A percentile compares a stretch with the other conserved stretches of the same genome.
Evolutionary conservation across 805 yeast genomes (phyloP).

Genomic region (Teunomyces funiuensis): DNA sequence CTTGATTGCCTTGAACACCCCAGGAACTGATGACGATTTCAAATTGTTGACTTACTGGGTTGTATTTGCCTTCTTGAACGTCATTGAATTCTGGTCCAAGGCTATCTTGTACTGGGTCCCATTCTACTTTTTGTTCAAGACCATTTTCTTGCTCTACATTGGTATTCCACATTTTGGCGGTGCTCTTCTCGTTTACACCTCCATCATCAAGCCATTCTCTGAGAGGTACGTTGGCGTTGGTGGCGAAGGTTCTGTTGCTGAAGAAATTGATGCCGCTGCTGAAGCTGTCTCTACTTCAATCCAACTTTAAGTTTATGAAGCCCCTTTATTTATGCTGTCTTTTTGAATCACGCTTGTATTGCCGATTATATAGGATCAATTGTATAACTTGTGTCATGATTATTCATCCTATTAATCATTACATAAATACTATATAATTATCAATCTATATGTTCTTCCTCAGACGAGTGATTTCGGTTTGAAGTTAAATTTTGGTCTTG

Average conservation of each 20-base stretch:
- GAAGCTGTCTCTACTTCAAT: conserved; percentile 36
- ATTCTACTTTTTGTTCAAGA: conserved; percentile 92
- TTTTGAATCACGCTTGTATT: no score
- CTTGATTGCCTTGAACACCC: conserved; percentile 75
- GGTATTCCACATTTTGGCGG: conserved; percentile 89
- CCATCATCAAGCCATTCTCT: conserved; percentile 66
- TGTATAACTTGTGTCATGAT: no score
- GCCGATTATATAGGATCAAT: no score
- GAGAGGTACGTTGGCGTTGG: conserved; percentile 35
- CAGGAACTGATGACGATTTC: conserved; percentile 72
- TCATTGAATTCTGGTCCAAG: conserved; percentile 93
- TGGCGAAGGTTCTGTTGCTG: conserved; percentile 29
- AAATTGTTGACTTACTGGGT: conserved; percentile 96
- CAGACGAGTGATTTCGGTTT: no score
- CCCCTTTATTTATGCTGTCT: no score
- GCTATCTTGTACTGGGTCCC: conserved; percentile 95
- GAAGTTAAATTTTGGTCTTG: no score
- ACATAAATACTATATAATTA: no score
- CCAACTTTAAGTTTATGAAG: neutral
- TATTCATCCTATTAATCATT: no score
- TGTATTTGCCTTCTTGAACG: conserved; percentile 89
- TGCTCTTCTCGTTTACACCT: conserved; percentile 67
- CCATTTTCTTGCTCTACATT: conserved; percentile 80
- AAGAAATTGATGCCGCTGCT: conserved; percentile 49
- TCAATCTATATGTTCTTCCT: no score